A percentile compares a stretch with the other conserved stretches of the same genome.
Evolutionary conservation across 2,329 filamentous ascomycete species (phyloP).

Genomic region (Albifimbria verrucaria): DNA sequence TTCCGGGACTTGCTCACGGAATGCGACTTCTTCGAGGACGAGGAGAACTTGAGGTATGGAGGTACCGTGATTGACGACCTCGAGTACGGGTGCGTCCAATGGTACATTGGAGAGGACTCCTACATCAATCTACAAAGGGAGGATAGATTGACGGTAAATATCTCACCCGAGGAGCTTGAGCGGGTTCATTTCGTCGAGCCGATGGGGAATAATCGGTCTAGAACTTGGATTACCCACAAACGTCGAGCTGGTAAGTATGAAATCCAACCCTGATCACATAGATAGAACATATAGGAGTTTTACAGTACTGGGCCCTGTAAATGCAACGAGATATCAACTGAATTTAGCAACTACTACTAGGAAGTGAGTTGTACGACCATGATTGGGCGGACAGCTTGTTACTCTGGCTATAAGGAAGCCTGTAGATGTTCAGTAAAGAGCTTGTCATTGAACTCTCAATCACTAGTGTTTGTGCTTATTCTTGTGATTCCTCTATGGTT

Average conservation of each 20-base stretch:
- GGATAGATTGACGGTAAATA: not conserved
- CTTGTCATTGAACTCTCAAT: not conserved
- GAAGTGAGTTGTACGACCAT: not conserved
- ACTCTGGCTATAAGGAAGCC: not conserved
- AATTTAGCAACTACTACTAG: not conserved
- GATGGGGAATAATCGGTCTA: not conserved
- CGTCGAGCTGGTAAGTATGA: not conserved
- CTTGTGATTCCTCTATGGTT: not conserved
- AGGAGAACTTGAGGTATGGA: not conserved
- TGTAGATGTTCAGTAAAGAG: not conserved
- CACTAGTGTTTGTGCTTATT: not conserved
- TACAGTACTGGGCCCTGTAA: not conserved
- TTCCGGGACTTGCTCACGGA: not conserved
- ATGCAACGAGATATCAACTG: not conserved
- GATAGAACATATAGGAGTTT: not conserved
- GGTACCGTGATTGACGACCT: not conserved
- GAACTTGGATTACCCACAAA: not conserved
- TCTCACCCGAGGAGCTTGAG: not conserved
- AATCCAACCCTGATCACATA: not conserved
- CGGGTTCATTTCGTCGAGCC: not conserved
- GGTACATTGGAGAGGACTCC: not conserved
- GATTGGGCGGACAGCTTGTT: not conserved
- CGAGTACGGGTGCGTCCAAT: not conserved
- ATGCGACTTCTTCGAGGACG: not conserved
- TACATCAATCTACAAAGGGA: not conserved